phyloP scores from a whole-genome alignment of 164 flowering plant species.

The Aristolochia californica region DNA sequence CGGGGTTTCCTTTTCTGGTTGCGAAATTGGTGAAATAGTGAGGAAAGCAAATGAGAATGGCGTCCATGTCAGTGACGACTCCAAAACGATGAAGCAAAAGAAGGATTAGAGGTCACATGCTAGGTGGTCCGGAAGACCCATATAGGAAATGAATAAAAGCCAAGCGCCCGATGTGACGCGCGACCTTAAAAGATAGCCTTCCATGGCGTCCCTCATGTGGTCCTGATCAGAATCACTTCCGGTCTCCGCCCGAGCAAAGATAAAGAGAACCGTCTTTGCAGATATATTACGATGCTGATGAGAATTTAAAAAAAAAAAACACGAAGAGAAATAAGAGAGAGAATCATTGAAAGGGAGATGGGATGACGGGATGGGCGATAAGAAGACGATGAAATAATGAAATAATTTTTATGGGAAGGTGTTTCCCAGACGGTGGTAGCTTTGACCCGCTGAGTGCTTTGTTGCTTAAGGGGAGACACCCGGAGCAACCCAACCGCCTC shows the following conservation, averaged over 20 bases:
- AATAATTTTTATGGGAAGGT: background rate
- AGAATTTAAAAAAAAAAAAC: no score
- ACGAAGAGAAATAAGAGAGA: background rate
- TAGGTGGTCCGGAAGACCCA: background rate
- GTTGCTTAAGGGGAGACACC: conserved; percentile 8
- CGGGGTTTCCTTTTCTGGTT: no score
- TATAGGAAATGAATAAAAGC: background rate
- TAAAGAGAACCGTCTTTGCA: background rate
- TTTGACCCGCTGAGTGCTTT: background rate
- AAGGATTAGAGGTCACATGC: background rate
- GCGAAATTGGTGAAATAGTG: no score
- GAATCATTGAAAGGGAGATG: background rate
- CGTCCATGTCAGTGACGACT: background rate
- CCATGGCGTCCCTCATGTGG: background rate
- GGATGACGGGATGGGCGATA: no score
- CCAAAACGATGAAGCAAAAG: background rate
- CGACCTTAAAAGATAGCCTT: background rate
- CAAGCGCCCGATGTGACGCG: background rate
- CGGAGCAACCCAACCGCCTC: background rate
- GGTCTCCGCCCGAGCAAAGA: background rate
- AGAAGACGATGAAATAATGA: no score
- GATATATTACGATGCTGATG: background rate
- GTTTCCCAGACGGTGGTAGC: conserved; percentile 19
- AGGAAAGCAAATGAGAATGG: background rate
- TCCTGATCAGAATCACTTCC: background rate